phyloP scores from a whole-genome alignment of 371 early-diverging fungal genomes.

The Rhizomucor miehei region DNA sequence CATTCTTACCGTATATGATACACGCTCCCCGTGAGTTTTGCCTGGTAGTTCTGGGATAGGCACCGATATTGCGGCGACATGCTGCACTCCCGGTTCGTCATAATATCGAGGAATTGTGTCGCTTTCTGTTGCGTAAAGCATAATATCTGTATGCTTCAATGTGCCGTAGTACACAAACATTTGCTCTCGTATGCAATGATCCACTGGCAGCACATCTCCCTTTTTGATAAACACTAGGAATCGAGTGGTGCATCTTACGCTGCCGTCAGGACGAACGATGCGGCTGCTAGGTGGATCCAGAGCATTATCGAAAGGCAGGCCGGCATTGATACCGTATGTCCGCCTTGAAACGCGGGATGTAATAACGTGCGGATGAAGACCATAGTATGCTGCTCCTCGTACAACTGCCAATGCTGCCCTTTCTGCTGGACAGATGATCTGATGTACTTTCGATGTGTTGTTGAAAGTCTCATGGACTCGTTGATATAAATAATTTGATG shows the following conservation, averaged over 20 bases:
- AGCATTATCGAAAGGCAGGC: conserved; percentile 47
- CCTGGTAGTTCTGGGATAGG: conserved; percentile 38
- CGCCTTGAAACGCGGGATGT: conserved; percentile 56
- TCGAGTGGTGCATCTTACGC: conserved; percentile 40
- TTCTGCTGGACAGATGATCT: conserved; percentile 39
- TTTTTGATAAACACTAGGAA: conserved; percentile 43
- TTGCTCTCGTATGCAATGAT: conserved; percentile 40
- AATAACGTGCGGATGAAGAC: conserved; percentile 48
- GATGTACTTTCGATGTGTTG: conserved; percentile 13
- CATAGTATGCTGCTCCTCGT: conserved; percentile 50
- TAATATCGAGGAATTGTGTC: conserved; percentile 38
- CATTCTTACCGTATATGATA: conserved; percentile 45
- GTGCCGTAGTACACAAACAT: conserved; percentile 53
- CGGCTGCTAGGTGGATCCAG: conserved; percentile 30
- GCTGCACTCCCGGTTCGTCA: conserved; percentile 32
- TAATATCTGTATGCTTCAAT: conserved; percentile 37
- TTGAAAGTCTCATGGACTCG: conserved; percentile 28
- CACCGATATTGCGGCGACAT: conserved; percentile 42
- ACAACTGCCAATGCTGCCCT: conserved; percentile 48
- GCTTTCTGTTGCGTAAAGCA: conserved; percentile 41
- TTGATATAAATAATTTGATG: conserved; percentile 44
- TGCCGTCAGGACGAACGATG: conserved; percentile 42
- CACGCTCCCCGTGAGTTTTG: conserved; percentile 29
- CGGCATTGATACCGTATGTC: conserved; percentile 60
- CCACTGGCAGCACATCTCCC: conserved; percentile 34